A percentile compares a stretch with the other conserved stretches of the same genome.
phyloP scores from a whole-genome alignment of 139 green algal genomes.

The Axilococcus clingmanii region DNA sequence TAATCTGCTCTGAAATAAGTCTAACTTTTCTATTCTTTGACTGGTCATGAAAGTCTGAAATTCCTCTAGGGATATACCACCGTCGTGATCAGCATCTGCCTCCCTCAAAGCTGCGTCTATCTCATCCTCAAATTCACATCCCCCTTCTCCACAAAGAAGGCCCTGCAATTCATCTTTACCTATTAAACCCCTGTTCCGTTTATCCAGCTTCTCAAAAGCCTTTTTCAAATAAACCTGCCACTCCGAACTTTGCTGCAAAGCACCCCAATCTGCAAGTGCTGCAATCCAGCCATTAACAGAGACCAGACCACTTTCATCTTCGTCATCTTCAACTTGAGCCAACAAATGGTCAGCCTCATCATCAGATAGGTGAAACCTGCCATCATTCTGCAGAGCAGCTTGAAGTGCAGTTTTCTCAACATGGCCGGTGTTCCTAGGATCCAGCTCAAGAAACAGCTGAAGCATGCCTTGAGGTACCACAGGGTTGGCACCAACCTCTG shows the following conservation, averaged over 20 bases:
- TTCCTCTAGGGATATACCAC: conserved; percentile 27
- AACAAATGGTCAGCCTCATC: conserved; percentile 37
- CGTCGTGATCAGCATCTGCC: conserved; percentile 35
- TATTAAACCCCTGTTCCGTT: conserved; percentile 30
- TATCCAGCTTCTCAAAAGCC: conserved; percentile 47
- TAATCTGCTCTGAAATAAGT: conserved; percentile 29
- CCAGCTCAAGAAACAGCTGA: conserved; percentile 6
- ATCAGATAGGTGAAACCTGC: conserved; percentile 42
- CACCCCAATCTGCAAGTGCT: conserved; percentile 59
- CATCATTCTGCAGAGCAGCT: conserved; percentile 29
- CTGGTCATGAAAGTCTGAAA: conserved; percentile 29
- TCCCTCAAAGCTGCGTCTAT: conserved; percentile 44
- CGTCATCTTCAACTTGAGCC: conserved; percentile 18
- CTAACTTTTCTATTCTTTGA: conserved; percentile 21
- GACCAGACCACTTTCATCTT: conserved; percentile 12
- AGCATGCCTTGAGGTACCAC: conserved; percentile 6
- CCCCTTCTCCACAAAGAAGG: conserved; percentile 35
- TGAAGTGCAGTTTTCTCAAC: conserved; percentile 9
- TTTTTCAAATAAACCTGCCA: conserved; percentile 29
- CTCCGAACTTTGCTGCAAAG: conserved; percentile 27
- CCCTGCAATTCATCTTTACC: conserved; percentile 31
- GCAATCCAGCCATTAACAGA: conserved; percentile 53
- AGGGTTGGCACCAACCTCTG: not conserved
- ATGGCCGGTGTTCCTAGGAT: not conserved
- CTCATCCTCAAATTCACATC: conserved; percentile 1